Percentiles rank a stretch among this genome's conserved stretches.
Conservation (phyloP, 805 yeast genomes). For the Wickerhamomyces pijperi region DNA sequence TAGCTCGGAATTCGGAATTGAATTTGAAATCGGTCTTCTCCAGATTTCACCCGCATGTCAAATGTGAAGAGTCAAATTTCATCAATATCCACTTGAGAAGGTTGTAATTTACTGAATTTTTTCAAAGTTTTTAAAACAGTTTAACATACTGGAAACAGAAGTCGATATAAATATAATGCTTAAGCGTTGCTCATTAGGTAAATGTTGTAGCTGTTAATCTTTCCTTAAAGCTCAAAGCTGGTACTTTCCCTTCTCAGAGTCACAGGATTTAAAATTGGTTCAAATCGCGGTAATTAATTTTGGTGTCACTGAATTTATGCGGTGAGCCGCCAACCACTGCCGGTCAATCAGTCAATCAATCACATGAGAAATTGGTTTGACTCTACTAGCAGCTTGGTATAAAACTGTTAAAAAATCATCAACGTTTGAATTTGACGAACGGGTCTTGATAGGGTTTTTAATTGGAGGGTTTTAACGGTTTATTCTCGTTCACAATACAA, state of each 20-base stretch:
- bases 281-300: background rate
- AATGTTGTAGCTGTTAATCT: too few species aligned
- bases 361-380: too few species aligned
- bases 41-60: background rate
- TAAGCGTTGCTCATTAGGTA: too few species aligned
- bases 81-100: too few species aligned
- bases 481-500: background rate
- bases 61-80: background rate
- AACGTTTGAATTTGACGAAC: background rate
- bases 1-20: too few species aligned
- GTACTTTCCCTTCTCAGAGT: background rate
- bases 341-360: too few species aligned
- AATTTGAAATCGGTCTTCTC: too few species aligned
- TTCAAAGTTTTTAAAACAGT: too few species aligned
- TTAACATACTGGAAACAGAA: too few species aligned
- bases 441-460: background rate
- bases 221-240: background rate
- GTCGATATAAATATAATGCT: too few species aligned
- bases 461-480: constrained; percentile 3
- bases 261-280: background rate
- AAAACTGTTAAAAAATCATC: background rate
- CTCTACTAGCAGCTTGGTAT: background rate
- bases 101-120: too few species aligned
- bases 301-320: background rate
- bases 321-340: too few species aligned